Base-by-base conservation (phyloP, 345 rosid genomes). In the Geranium rotundifolium region DNA sequence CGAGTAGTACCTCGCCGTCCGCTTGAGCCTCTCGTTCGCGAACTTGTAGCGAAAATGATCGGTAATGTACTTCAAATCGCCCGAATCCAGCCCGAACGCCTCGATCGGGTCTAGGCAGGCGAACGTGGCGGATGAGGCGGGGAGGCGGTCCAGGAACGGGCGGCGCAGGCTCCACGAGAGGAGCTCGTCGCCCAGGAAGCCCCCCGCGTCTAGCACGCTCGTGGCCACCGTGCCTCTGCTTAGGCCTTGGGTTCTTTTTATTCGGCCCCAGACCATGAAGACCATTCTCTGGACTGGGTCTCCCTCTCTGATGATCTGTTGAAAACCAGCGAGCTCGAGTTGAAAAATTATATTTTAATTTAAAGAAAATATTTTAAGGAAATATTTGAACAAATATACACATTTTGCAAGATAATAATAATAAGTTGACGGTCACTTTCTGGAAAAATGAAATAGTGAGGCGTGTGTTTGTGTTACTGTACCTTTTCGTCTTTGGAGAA, bases 171-270 rank as follows among this genome's bases (percentile, higher is more conserved):
- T 76, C 86, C 88, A 85, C 17, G 84, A 79, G 17, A 83, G 79
- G 23, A 85, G 75, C 66, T 85, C 88, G 17, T 85, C 88, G 2
- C 91, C 91, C 1, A 83, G 16, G 67, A 83, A 85, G n/a, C 83
- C 80, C 12, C 91, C 88, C 1, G 83, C 59, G 39, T 79, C 82
- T 0, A 83, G 68, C 18, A 77, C 60, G 49, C 80, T 81, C 0
- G 82, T 58, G 17, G 80, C 85, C 8, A 75, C 63, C 66, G 59
- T 68, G 64, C 84, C 85, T 74, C 79, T 73, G 72, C 80, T 76
- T 3, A 85, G 82, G 68, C 68, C 68, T 70, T 83, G 91, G 72
- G 31, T 71, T 3, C 86, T 73, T 31, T 67, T 71, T 17, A 81
- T 68, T 0, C 75, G 67, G 20, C 91, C 91, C 0, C 68, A 77